Base-by-base conservation (phyloP, 441 rosid genomes). In the Arabidopsis lyrata region DNA sequence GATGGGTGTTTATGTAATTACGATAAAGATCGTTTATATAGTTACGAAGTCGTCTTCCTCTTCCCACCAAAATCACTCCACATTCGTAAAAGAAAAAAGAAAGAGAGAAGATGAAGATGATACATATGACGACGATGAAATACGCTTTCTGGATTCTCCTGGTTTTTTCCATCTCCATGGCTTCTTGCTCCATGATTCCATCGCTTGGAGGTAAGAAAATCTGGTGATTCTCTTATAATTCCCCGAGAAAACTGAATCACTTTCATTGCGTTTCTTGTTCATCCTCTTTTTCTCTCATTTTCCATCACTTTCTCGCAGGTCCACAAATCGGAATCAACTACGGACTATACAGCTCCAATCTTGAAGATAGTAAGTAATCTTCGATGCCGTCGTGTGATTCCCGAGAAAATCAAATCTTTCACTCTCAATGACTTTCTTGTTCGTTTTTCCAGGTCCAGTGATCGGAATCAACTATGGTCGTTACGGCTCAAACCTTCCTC, bases 401-500 rank as follows among this genome's bases (percentile, higher is more conserved):
- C 24, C 15, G 34, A 35, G 22, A 70, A 48, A 60, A 48, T 2
- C 14, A 48, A 34, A 57, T 34, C 27, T 36, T 47, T 3, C 5
- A 39, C 4, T 22, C 42, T 31, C 32, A 16, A 1, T 2, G 16
- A 34, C 32, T 11, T 67, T 48, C 41, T 62, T 36, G 50, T 27
- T 76, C 29, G n/a, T n/a, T n/a, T n/a, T 12, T 14, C 10, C 77
- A 73, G 81, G 4, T 54, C 29, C 70, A 54, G 50, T 48, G 18
- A 73, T 78, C 18, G 81, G 81, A 16, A 73, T 78, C 65, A 78
- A 78, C 78, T 78, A 73, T 16, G 81, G 81, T 9, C 78, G 78
- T 32, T 68, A 73, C 66, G 78, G 81, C n/a, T 55, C 81, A 1
- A 78, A 78, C 18, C 74, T 78, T 44, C 81, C 81, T 1, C 75